Conservation (phyloP, 352 stramenopile genomes). For the Pythium dissimile region DNA sequence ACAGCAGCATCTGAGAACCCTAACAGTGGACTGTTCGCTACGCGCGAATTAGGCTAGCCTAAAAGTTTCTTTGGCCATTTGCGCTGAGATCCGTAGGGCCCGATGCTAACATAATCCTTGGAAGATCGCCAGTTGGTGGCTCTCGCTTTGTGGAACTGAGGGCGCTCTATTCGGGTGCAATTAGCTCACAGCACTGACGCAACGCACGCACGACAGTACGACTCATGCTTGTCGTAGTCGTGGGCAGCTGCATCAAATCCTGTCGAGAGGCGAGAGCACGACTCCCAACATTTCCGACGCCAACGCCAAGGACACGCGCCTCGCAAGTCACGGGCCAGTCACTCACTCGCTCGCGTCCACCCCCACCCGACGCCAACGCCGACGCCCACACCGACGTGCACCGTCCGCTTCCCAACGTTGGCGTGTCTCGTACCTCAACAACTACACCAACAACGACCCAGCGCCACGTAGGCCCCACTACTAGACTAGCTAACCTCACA, state of each 20-base stretch:
- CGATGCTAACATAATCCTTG: neutral
- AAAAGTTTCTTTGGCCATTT: too few relatives aligned
- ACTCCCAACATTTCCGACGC: neutral
- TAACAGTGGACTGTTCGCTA: too few relatives aligned
- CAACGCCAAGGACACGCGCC: neutral
- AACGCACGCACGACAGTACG: slow-evolving; percentile 8
- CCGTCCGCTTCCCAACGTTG: neutral
- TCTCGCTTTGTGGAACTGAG: neutral
- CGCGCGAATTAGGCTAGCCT: neutral
- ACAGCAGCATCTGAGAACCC: too few relatives aligned
- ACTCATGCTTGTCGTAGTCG: neutral
- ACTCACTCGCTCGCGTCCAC: neutral
- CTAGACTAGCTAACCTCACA: neutral
- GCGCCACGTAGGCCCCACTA: neutral
- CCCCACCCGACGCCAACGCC: neutral
- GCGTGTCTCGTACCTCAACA: too few relatives aligned
- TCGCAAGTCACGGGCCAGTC: neutral
- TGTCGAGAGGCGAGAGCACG: neutral
- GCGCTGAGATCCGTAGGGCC: too few relatives aligned
- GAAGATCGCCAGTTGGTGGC: slow-evolving; percentile 5
- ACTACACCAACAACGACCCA: neutral
- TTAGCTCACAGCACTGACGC: slow-evolving; percentile 10
- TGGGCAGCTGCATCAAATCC: neutral
- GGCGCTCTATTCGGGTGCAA: neutral
- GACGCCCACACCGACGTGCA: too few relatives aligned